Evolutionary conservation across 2,329 filamentous ascomycete genomes (phyloP).

Genomic region (Zymoseptoria crescenta): DNA sequence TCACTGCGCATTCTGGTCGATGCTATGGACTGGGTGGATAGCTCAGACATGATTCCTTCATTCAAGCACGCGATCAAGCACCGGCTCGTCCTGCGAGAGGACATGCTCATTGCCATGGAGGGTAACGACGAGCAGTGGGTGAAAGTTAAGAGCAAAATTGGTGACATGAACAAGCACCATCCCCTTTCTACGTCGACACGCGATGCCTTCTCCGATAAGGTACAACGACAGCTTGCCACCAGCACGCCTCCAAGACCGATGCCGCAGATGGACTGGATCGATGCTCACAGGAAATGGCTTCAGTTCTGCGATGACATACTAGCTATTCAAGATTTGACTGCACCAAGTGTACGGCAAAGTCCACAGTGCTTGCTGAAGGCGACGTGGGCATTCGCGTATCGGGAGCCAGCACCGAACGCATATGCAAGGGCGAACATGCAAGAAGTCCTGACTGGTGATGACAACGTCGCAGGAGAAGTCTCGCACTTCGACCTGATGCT

Average conservation of each 20-base stretch:
- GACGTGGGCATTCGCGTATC: constrained; percentile 58
- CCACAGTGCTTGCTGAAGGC: constrained; percentile 21
- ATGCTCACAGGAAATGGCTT: constrained; percentile 62
- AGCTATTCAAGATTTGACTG: constrained; percentile 38
- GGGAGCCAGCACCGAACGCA: constrained; percentile 66
- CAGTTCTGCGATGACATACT: constrained; percentile 65
- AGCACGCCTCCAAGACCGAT: constrained; percentile 90
- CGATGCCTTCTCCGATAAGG: constrained; percentile 79
- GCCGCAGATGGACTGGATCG: constrained; percentile 64
- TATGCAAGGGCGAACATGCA: constrained; percentile 61
- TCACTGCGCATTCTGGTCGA: constrained; percentile 49
- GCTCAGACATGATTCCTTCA: constrained; percentile 4
- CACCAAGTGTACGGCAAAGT: constrained; percentile 14
- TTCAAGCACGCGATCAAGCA: constrained; percentile 18
- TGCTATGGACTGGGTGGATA: constrained; percentile 46
- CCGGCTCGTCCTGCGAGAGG: constrained; percentile 59
- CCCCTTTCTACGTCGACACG: constrained; percentile 57
- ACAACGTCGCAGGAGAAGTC: constrained; percentile 58
- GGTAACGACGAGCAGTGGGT: constrained; percentile 33
- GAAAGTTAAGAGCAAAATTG: constrained; percentile 20
- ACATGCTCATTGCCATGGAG: constrained; percentile 47
- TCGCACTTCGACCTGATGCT: constrained; percentile 68
- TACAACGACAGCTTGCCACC: constrained; percentile 85
- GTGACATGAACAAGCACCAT: constrained; percentile 51
- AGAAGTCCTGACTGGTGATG: constrained; percentile 57